These are phyloP conservation scores for Cocos nucifera DNA, from an alignment of 176 grass and related monocot species.

Conservation along the genomic window DNA sequence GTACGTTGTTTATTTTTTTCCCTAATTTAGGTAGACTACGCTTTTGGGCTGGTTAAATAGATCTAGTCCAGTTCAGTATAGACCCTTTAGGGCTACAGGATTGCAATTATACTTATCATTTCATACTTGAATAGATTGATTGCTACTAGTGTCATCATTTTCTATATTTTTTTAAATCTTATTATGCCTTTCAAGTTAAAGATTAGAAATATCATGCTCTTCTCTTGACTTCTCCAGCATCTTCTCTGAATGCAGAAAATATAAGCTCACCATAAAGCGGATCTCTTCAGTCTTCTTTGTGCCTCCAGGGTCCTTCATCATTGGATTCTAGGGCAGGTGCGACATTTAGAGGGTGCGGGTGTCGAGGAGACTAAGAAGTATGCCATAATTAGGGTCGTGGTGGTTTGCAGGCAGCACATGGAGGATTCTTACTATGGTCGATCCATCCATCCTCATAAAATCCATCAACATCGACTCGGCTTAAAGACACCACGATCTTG, in stretches of 20 bases:
- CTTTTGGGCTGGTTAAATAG: too few species aligned
- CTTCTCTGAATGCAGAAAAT: conserved; percentile 85
- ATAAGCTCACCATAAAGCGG: conserved; percentile 24
- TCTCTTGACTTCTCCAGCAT: conserved; percentile 62
- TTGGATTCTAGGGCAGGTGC: conserved; percentile 17
- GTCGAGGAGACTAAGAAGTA: too few species aligned
- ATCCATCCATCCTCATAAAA: neutral
- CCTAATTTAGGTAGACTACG: too few species aligned
- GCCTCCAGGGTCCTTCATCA: conserved; percentile 21
- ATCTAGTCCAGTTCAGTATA: too few species aligned
- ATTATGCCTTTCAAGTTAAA: too few species aligned
- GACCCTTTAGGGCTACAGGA: too few species aligned
- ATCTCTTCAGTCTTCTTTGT: conserved; percentile 33
- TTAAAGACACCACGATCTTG: neutral
- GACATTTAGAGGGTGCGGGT: conserved; percentile 11
- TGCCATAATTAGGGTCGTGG: too few species aligned
- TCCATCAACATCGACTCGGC: neutral
- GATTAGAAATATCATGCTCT: conserved; percentile 76
- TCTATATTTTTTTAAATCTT: too few species aligned
- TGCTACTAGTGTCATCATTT: too few species aligned
- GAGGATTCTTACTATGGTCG: conserved; percentile 8
- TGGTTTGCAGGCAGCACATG: neutral
- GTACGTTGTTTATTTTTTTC: too few species aligned
- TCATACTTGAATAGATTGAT: too few species aligned
- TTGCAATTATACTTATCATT: too few species aligned